These are phyloP conservation scores for Casaregolazyma suthepensis DNA, from an alignment of 1,139 yeast genomes.

Conservation along the genomic window DNA sequence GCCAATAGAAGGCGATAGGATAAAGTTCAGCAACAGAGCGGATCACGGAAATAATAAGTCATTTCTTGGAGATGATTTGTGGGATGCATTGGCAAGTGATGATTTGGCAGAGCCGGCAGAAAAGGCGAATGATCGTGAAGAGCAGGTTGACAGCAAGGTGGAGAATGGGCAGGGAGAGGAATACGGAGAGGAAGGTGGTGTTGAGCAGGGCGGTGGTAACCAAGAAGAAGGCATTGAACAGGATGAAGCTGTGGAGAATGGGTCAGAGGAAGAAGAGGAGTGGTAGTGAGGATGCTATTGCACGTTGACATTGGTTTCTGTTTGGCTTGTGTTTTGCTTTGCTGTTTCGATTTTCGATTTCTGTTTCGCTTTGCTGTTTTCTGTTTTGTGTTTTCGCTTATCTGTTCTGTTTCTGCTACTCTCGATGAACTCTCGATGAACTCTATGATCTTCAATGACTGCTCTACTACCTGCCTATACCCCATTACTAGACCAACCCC, in stretches of 20 bases:
- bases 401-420: no score
- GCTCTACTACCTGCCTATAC: no score
- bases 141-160: neutral
- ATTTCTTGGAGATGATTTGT: constrained; percentile 15
- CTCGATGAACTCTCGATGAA: no score
- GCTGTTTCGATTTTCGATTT: no score
- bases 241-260: neutral
- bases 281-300: no score
- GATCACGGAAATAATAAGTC: constrained; percentile 19
- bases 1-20: constrained; percentile 15
- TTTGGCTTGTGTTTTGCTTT: no score
- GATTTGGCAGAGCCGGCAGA: neutral
- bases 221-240: neutral
- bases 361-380: no score
- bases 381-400: no score
- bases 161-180: constrained; percentile 1
- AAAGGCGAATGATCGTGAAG: neutral
- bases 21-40: constrained; percentile 25
- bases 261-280: neutral
- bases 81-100: constrained; percentile 3
- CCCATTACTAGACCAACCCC: no score
- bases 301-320: no score
- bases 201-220: constrained; percentile 12
- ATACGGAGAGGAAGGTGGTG: constrained; percentile 19
- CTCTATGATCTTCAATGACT: no score